Percentiles rank a stretch among this genome's conserved stretches.
Evolutionary conservation across 345 rosid species (phyloP).

Genomic region (Dipteronia dyeriana): DNA sequence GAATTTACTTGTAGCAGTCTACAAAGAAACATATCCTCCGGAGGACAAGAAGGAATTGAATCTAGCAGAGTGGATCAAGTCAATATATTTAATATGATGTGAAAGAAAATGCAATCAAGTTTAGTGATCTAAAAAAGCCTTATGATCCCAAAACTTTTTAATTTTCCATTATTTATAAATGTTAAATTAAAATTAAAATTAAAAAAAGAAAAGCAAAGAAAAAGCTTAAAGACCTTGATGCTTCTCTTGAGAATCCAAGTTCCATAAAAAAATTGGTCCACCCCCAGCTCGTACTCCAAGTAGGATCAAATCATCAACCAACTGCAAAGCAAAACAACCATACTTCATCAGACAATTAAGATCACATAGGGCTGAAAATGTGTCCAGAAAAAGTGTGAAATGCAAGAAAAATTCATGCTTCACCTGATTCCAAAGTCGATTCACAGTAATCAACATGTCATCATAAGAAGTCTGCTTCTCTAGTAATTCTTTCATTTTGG

Average conservation of each 20-base stretch:
- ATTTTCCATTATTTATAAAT: not conserved
- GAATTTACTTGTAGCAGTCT: slow-evolving; percentile 68
- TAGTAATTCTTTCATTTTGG: slow-evolving; percentile 53
- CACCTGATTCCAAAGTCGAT: slow-evolving; percentile 83
- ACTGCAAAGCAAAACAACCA: slow-evolving; percentile 43
- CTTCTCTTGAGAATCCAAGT: slow-evolving; percentile 46
- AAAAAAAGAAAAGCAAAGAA: not conserved
- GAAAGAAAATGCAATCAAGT: slow-evolving; percentile 1
- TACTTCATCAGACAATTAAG: not conserved
- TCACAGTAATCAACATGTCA: slow-evolving; percentile 54
- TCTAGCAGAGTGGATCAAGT: slow-evolving; percentile 44
- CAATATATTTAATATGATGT: slow-evolving; percentile 17
- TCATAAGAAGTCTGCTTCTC: slow-evolving; percentile 68
- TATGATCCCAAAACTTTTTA: not conserved
- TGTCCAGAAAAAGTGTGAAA: not conserved
- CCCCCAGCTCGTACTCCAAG: slow-evolving; percentile 79
- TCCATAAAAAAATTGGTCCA: slow-evolving; percentile 39
- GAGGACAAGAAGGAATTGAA: slow-evolving; percentile 64
- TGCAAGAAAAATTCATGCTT: not conserved
- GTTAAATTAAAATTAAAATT: not conserved
- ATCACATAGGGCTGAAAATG: not conserved
- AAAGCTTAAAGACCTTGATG: slow-evolving; percentile 48
- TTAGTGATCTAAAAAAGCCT: not conserved
- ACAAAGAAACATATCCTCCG: slow-evolving; percentile 81
- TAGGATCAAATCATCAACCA: slow-evolving; percentile 81